Conservation (phyloP, 208 protist species). For the Leishmania braziliensis region DNA sequence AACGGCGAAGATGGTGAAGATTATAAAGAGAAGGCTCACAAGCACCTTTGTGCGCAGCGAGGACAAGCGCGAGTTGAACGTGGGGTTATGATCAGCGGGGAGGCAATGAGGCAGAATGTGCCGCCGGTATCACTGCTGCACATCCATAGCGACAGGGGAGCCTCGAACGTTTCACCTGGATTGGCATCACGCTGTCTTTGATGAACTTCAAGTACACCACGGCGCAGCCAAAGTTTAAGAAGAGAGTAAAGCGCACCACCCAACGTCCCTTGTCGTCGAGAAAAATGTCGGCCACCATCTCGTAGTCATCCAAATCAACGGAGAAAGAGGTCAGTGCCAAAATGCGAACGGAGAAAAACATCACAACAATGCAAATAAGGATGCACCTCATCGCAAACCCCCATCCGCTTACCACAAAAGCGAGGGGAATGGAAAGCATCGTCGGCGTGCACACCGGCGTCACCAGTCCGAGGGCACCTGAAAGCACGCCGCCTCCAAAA, state of each 20-base stretch:
- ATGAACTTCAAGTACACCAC: constrained; percentile 80
- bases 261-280: constrained; percentile 54
- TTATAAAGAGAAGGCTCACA: constrained; percentile 71
- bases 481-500: constrained; percentile 67
- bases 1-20: constrained; percentile 74
- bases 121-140: constrained; percentile 49
- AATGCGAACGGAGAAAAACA: constrained; percentile 73
- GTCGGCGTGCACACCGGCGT: constrained; percentile 70
- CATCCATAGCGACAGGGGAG: constrained; percentile 64
- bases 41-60: constrained; percentile 79
- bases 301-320: constrained; percentile 78
- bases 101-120: constrained; percentile 43
- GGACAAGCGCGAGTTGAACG: constrained; percentile 78
- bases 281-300: constrained; percentile 76
- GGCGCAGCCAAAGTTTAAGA: constrained; percentile 74
- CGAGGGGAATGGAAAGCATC: constrained; percentile 78
- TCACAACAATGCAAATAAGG: constrained; percentile 60
- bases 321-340: constrained; percentile 73
- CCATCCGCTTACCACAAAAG: constrained; percentile 66
- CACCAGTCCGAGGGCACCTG: constrained; percentile 69
- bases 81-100: constrained; percentile 58
- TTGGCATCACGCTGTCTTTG: constrained; percentile 60
- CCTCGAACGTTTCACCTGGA: constrained; percentile 42
- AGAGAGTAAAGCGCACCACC: constrained; percentile 56
- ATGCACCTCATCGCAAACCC: constrained; percentile 52